phyloP scores from a whole-genome alignment of 345 rosid species.

The Aegle marmelos region DNA sequence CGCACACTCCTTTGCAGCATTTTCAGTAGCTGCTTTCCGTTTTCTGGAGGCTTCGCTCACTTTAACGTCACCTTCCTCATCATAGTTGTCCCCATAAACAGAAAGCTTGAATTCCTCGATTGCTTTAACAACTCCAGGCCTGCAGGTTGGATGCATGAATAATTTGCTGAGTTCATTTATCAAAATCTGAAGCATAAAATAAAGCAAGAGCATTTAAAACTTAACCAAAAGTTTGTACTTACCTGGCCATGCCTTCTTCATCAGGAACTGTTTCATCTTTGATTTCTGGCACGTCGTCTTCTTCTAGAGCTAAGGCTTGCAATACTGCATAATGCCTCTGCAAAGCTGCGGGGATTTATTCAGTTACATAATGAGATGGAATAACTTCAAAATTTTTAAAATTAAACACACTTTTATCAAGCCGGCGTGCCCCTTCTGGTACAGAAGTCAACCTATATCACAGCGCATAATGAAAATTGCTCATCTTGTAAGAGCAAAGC shows the following conservation, averaged over 20 bases:
- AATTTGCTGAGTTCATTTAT: neutral
- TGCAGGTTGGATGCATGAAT: constrained; percentile 24
- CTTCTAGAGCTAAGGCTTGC: constrained; percentile 87
- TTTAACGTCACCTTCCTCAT: constrained; percentile 55
- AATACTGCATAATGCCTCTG: constrained; percentile 88
- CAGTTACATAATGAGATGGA: constrained; percentile 1
- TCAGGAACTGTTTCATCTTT: constrained; percentile 84
- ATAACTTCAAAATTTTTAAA: neutral
- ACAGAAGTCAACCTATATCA: neutral
- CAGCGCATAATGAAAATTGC: neutral
- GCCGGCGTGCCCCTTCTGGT: neutral
- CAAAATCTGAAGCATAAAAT: neutral
- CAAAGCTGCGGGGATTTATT: constrained; percentile 52
- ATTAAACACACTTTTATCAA: neutral
- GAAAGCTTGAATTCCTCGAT: constrained; percentile 72
- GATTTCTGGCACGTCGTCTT: constrained; percentile 68
- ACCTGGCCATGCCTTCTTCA: constrained; percentile 87
- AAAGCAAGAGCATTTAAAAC: neutral
- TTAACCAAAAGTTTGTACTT: neutral
- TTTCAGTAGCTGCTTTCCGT: constrained; percentile 55
- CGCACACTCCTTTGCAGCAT: constrained; percentile 40
- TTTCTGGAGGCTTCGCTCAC: constrained; percentile 51
- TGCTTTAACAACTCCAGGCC: constrained; percentile 64
- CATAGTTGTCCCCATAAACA: constrained; percentile 65
- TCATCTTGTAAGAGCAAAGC: no score